Percentiles rank a stretch among this genome's conserved stretches.
Evolutionary conservation across 148 eudicot genomes (phyloP).

Genomic region (Salicornia ramosissima): DNA sequence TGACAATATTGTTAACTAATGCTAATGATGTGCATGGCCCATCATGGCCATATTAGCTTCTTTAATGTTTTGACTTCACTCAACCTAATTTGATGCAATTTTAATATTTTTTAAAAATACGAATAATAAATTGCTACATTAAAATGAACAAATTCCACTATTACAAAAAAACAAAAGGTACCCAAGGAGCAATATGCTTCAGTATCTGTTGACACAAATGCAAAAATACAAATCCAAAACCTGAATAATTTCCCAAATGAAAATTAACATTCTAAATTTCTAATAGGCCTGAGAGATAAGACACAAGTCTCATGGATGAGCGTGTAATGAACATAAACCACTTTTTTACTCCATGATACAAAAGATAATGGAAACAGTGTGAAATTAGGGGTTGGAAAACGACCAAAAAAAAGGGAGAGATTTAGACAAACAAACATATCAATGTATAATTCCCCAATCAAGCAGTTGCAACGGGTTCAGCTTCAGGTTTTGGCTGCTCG

Average conservation of each 20-base stretch:
- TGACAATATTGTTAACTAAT: no score
- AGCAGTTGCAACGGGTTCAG: conserved; percentile 35
- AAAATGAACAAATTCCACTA: conserved; percentile 13
- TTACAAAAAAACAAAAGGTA: conserved; percentile 14
- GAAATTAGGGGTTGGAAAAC: conserved; percentile 15
- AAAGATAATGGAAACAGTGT: conserved; percentile 18
- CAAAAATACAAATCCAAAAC: conserved; percentile 11
- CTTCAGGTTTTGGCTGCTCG: conserved; percentile 42
- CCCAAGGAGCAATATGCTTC: conserved; percentile 14
- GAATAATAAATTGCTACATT: not conserved
- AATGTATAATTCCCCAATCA: conserved; percentile 25
- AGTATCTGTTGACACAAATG: conserved; percentile 12
- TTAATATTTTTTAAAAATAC: not conserved
- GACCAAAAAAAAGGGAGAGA: not conserved
- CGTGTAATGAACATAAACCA: conserved; percentile 1
- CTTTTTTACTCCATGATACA: conserved; percentile 16
- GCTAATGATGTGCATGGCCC: no score
- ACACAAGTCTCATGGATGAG: conserved; percentile 14
- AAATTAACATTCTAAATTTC: conserved; percentile 23
- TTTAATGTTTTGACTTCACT: no score
- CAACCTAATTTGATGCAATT: no score
- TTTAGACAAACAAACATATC: conserved; percentile 13
- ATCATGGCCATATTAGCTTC: no score
- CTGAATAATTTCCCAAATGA: conserved; percentile 14
- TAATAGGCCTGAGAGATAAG: not conserved